These are phyloP conservation scores for Novakomyces olei DNA, from an alignment of 805 yeast species.

Conservation along the genomic window DNA sequence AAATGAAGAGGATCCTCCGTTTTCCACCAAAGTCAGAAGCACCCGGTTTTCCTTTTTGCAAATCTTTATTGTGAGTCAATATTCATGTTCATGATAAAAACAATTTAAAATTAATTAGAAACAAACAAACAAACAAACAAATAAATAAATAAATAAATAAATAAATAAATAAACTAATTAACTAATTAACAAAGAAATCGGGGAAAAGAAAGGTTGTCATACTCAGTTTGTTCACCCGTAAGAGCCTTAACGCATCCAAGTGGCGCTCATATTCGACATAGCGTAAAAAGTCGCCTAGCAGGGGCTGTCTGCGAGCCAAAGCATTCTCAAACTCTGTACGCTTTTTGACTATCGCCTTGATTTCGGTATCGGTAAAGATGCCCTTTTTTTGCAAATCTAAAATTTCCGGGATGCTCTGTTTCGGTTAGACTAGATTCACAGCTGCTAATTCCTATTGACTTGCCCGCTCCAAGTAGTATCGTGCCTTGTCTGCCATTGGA, in stretches of 20 bases:
- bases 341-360: constrained; percentile 66
- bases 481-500: constrained; percentile 34
- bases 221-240: constrained; percentile 37
- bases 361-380: constrained; percentile 55
- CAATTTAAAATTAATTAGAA: background rate
- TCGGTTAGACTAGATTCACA: too few species aligned
- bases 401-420: constrained; percentile 75
- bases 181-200: too few species aligned
- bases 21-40: constrained; percentile 74
- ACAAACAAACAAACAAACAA: too few species aligned
- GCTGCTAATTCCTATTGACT: background rate
- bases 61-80: background rate
- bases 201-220: constrained; percentile 1
- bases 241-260: constrained; percentile 53
- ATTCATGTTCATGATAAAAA: too few species aligned
- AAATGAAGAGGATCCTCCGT: constrained; percentile 59
- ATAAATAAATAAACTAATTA: too few species aligned
- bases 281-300: constrained; percentile 49
- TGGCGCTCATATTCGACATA: constrained; percentile 65
- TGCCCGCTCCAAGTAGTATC: constrained; percentile 35
- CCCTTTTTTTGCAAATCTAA: constrained; percentile 69
- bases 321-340: constrained; percentile 92
- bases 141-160: too few species aligned
- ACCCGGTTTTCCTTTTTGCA: constrained; percentile 15
- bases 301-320: constrained; percentile 61